Evolutionary conservation across 164 flowering plant species (phyloP), one percentile per base, ranked within the genome.

Genomic region (Taxillus chinensis): DNA sequence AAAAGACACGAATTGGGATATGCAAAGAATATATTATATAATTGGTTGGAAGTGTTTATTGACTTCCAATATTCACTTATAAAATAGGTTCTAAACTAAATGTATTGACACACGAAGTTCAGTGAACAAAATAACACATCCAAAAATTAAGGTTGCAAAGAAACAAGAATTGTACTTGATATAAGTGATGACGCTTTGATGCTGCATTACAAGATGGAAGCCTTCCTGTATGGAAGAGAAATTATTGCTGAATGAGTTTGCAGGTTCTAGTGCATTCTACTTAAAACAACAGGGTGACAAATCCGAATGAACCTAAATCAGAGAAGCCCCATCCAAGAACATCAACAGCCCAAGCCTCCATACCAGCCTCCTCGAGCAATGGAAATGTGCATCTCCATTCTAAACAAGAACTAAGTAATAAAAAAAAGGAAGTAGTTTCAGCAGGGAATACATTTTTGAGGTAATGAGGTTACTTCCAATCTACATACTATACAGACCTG

Each of bases 271-370:
- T 48, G 13, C 9, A 14, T 48, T 48, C 10, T 48, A 9, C 13
- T 8, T 0, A 48, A 11, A 48, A 7, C 13, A 11, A 14, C 10
- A 48, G 10, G 13, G 9, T 8, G 51, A 48, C 13, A 48, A 48
- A 48, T 3, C 12, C 13, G 51, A 43, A 43, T 5, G 51, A 48
- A 48, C 51, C 51, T 48, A 48, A 11, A 11, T 48, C 51, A 48
- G 51, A 48, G 51, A 48, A 48, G 51, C 51, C 51, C 51, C 51
- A 48, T 8, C 51, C 51, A 48, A 48, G 51, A 48, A 48, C 13
- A 11, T 48, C 51, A 11, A 48, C 51, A 11, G 51, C 51, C 51
- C 51, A 48, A 48, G 51, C 51, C 51, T 48, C 51, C 9, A 48
- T 14, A 8, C 51, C 51, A 11, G 51, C 51, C 51, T 48, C 51